Conservation (phyloP, 1,139 yeast genomes). For the Debaryomyces singareniensis region DNA sequence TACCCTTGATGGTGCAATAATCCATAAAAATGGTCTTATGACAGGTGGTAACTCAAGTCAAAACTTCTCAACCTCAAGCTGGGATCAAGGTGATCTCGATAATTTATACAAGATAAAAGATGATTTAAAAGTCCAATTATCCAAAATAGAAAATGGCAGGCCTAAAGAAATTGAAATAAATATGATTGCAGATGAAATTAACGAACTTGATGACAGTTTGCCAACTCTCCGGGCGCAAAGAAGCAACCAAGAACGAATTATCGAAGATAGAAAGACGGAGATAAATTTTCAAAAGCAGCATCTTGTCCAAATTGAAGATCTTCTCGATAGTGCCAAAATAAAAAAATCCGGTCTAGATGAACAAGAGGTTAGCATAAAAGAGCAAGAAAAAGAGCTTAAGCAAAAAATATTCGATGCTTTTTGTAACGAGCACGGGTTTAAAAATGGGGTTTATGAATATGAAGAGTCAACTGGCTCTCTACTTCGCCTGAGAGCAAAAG, state of each 20-base stretch:
- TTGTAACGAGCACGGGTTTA: slow-evolving; percentile 48
- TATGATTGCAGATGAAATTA: slow-evolving; percentile 48
- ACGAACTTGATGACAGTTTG: slow-evolving; percentile 47
- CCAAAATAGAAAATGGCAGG: slow-evolving; percentile 40
- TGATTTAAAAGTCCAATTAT: slow-evolving; percentile 47
- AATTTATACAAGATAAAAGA: slow-evolving; percentile 56
- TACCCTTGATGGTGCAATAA: slow-evolving; percentile 76
- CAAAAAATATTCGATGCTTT: slow-evolving; percentile 45
- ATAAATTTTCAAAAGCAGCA: slow-evolving; percentile 40
- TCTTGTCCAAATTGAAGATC: slow-evolving; percentile 12
- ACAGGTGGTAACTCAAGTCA: slow-evolving; percentile 69
- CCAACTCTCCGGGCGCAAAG: slow-evolving; percentile 48
- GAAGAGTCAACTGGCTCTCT: slow-evolving; percentile 63
- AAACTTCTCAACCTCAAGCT: slow-evolving; percentile 32
- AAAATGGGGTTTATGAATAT: slow-evolving; percentile 53
- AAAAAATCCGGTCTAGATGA: slow-evolving; percentile 20
- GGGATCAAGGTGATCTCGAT: slow-evolving; percentile 74
- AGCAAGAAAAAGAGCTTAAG: slow-evolving; percentile 29
- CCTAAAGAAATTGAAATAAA: slow-evolving; percentile 58
- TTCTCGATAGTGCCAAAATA: slow-evolving; percentile 16
- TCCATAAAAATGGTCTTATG: slow-evolving; percentile 84
- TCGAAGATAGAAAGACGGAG: slow-evolving; percentile 52
- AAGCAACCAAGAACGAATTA: slow-evolving; percentile 41
- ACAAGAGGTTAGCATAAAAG: slow-evolving; percentile 20
- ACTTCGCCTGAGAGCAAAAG: slow-evolving; percentile 55